A percentile compares a stretch with the other conserved stretches of the same genome.
Evolutionary conservation across 345 rosid genomes (phyloP).

Genomic region (Hibiscus tridactylites): DNA sequence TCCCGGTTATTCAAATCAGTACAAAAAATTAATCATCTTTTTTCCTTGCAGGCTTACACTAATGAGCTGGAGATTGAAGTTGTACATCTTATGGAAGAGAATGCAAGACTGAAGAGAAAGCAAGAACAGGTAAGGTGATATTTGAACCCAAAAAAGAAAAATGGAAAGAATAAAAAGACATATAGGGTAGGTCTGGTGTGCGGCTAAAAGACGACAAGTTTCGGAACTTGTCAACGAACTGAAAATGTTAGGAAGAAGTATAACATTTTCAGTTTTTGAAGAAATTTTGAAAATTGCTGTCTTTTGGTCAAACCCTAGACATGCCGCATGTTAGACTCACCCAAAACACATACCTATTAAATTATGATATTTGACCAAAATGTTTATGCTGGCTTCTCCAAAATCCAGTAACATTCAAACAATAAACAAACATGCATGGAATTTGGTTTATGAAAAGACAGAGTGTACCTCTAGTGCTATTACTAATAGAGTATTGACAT

Average conservation of each 20-base stretch:
- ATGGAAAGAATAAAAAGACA: neutral
- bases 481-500: neutral
- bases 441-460: neutral
- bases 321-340: no score
- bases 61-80: constrained; percentile 50
- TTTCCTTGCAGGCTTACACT: constrained; percentile 57
- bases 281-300: no score
- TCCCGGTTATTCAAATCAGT: neutral
- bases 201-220: no score
- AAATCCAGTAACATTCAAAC: no score
- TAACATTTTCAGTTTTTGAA: no score
- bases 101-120: constrained; percentile 53
- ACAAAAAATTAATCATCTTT: neutral
- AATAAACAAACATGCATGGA: no score
- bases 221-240: no score
- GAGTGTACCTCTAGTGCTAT: neutral
- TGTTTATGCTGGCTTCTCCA: no score
- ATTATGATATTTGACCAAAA: neutral
- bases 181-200: no score
- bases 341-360: neutral
- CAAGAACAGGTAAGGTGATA: constrained; percentile 55
- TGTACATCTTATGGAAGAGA: constrained; percentile 44
- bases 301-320: no score
- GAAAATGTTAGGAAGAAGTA: no score
- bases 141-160: neutral